Evolutionary conservation across 2,329 filamentous ascomycete genomes (phyloP).

Genomic region (Davidsoniella neocaledoniae): DNA sequence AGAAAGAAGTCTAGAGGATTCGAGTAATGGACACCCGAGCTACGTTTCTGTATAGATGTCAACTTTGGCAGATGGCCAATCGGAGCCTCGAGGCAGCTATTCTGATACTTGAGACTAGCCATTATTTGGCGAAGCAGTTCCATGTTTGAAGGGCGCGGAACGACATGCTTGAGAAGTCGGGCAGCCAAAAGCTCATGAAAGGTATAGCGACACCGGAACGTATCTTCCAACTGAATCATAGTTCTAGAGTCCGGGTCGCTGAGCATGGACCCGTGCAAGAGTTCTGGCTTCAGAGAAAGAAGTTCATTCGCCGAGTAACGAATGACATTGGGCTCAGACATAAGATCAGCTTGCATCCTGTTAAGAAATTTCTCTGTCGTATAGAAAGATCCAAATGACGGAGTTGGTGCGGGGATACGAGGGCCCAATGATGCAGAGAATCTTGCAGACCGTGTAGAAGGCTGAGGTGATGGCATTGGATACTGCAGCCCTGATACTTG

Average conservation of each 20-base stretch:
- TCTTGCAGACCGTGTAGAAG: no score
- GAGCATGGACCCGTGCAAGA: no score
- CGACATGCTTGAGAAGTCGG: neutral
- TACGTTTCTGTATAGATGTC: neutral
- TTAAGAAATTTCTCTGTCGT: no score
- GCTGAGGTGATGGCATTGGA: no score
- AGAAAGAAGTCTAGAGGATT: slow-evolving; percentile 1
- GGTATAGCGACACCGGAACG: slow-evolving; percentile 1
- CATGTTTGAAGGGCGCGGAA: slow-evolving; percentile 5
- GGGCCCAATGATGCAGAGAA: no score
- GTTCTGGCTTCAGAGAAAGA: no score
- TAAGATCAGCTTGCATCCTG: no score
- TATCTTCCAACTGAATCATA: neutral
- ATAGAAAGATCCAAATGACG: no score
- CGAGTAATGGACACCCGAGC: neutral
- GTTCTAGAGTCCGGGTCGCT: neutral
- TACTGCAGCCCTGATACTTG: no score
- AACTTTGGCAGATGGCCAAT: neutral
- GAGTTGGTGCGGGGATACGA: no score
- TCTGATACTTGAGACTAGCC: neutral
- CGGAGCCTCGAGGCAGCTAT: neutral
- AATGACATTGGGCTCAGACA: no score
- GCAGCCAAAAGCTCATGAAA: slow-evolving; percentile 6
- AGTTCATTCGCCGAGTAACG: no score
- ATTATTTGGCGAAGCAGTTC: slow-evolving; percentile 8